Base-by-base conservation (phyloP, 1,139 yeast species). In the Debaryomyces singareniensis region DNA sequence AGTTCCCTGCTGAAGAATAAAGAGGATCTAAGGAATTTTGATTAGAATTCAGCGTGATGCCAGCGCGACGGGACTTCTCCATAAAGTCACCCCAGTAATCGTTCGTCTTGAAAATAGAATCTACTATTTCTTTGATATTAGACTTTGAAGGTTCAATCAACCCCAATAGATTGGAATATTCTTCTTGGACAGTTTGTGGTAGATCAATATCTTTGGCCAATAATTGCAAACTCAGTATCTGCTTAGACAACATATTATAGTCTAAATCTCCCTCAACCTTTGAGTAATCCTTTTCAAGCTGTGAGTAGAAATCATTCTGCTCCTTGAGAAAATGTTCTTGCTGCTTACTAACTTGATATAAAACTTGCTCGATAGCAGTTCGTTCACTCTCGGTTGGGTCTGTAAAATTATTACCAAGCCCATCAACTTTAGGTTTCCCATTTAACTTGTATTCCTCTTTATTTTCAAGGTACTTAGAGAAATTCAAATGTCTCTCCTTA, bases 201-300 rank as follows among this genome's bases (percentile, higher is more conserved):
- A 93, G 54, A 46, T 84, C 93, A 40, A 85, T 48, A 50, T 87
- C 94, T 40, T 75, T 80, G 2, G 94, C 72, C 31, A 91, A 60
- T 20, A 87, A 53, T 50, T 87, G 87, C 41, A 85, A 73, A 0
- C 93, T 85, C 16, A 77, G 62, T 16, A 91, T 56, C 53, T 89
- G 97, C 31, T 75, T 69, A 33, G 71, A 67, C 35, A 89, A 61
- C 30, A 79, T 53, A 4, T 58, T 63, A 13, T 62, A 42, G 51
- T 86, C 85, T 16, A 68, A 35, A 1, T 30, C 28, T 9, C 40
- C 39, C 7, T 13, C 9, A 12, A 7, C 14, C 14, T 23, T 23
- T 2, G 33, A 32, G 3, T 24, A 29, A 4, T 35, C 32, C 7
- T 34, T 26, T 7, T 32, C 29, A n/a, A 33, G 29, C 13, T 41